Base-by-base conservation (phyloP, 257 asterid genomes). In the Dorcoceras hygrometricum region DNA sequence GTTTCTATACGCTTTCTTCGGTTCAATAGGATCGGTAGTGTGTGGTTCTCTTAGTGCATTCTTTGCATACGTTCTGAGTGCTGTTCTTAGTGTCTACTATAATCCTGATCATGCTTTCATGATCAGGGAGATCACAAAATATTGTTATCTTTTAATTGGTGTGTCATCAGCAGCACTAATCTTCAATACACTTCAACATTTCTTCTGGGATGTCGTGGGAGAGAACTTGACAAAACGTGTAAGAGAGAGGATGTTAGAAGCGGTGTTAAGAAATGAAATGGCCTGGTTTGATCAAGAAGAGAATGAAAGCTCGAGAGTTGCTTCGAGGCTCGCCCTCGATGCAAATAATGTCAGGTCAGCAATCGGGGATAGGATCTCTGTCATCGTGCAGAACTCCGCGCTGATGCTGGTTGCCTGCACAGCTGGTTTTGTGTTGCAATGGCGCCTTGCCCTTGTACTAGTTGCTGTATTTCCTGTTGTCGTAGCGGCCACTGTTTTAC, bases 251-350 rank as follows among this genome's bases (percentile, higher is more conserved):
- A 81, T 92, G 96, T 79, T 92, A 66, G 81, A 77, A 1, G 96
- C 98, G 0, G 95, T 89, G 32, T 76, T 92, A 19, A 89, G 84
- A 59, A 92, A 89, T 46, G 98, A 92, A 77, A 79, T 89, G 85
- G 93, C 98, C 0, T 92, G 98, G 98, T 92, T 92, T 19, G 98
- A 92, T 73, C 96, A 82, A 78, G 97, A 92, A 66, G 98, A 87
- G 70, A 87, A 92, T 4, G 92, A 86, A 57, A 92, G 98, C 81
- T 89, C 97, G 1, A 84, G 95, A 69, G 75, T 89, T 57, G 79
- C 95, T 5, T 96, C 98, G 0, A 81, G 98, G 81, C 77, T 92
- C 67, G 94, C 98, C 39, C 84, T 92, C 3, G 98, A 92, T 73
- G 98, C 98, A 20, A 86, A 81, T 65, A 88, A 91, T 65, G 98